Evolutionary conservation across 1,284 basidiomycete genomes (phyloP), one percentile per base, ranked within the genome.

Genomic region (Tilletia caries): DNA sequence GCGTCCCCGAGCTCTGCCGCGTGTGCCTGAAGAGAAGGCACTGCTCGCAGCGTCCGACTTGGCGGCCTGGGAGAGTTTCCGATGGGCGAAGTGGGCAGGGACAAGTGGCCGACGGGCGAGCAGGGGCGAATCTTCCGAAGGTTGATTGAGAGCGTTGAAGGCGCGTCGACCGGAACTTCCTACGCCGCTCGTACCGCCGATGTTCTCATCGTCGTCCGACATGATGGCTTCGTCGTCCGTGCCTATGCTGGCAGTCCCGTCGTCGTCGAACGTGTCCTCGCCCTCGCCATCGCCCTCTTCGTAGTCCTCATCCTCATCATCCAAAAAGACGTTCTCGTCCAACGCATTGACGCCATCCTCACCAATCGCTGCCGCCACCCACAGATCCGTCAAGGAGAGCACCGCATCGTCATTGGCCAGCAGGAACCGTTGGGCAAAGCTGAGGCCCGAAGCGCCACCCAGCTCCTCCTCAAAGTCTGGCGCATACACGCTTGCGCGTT

Each of bases 331-430:
- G 18, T 82, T 82, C 29, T 80, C 78, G 52, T 81, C 79, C 25
- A 79, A 71, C 46, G 52, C 66, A 18, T n/a, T 27, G 68, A 80
- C 77, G 18, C 70, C 71, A 3, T 94, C 93, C 10, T 89, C 91
- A 71, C 92, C 92, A 85, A 93, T 92, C 2, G 93, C 93, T 27
- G 92, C 90, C 12, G 93, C 92, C 70, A 95, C 91, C 93, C 93
- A 95, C 18, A 95, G 85, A 84, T 95, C 93, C 3, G 92, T 91
- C 75, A 95, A 91, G 73, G 90, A 91, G 65, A 91, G 92, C 6
- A 94, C 92, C 1, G 91, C 90, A 79, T 92, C 91, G 82, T 94
- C 92, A 83, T 95, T 94, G 3, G 93, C 92, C 68, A 82, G 69
- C 62, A 83, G 67, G 67, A 83, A 84, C 65, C 84, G 75, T 81